phyloP scores from a whole-genome alignment of 1,284 basidiomycete species.

The Pyrrhoderma noxium region DNA sequence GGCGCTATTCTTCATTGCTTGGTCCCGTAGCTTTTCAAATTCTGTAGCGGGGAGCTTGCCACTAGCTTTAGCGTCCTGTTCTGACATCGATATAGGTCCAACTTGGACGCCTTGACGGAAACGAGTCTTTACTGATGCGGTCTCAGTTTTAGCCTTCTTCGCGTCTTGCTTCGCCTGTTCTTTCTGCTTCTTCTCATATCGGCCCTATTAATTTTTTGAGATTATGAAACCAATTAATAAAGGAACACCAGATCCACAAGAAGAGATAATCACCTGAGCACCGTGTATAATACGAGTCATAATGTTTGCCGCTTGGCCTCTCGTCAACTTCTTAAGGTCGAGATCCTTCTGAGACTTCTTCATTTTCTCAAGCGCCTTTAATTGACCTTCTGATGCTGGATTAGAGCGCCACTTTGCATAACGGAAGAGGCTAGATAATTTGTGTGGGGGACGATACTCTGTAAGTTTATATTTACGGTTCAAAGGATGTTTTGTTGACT shows the following conservation, averaged over 20 bases:
- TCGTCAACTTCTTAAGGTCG: slow-evolving; percentile 44
- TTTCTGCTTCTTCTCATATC: slow-evolving; percentile 44
- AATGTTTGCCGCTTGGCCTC: slow-evolving; percentile 73
- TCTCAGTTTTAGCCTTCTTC: slow-evolving; percentile 30
- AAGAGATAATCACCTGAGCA: slow-evolving; percentile 42
- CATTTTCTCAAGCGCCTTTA: slow-evolving; percentile 45
- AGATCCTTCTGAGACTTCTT: slow-evolving; percentile 17
- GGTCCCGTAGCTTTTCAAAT: too few relatives aligned
- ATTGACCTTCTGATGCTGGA: slow-evolving; percentile 63
- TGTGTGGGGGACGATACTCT: too few relatives aligned
- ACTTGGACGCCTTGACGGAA: slow-evolving; percentile 27
- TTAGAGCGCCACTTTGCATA: slow-evolving; percentile 68
- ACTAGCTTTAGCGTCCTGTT: too few relatives aligned
- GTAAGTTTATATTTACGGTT: slow-evolving; percentile 7
- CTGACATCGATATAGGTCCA: slow-evolving; percentile 35
- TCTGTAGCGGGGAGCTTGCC: too few relatives aligned
- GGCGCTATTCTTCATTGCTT: too few relatives aligned
- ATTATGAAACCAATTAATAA: neutral
- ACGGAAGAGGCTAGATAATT: slow-evolving; percentile 46
- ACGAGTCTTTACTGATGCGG: slow-evolving; percentile 27
- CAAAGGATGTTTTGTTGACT: too few relatives aligned
- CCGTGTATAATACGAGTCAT: slow-evolving; percentile 75
- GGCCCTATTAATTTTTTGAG: slow-evolving; percentile 44
- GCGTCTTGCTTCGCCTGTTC: slow-evolving; percentile 28
- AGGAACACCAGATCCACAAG: neutral